Conservation (phyloP, 2,329 filamentous ascomycete species). For the Phoma sp. region DNA sequence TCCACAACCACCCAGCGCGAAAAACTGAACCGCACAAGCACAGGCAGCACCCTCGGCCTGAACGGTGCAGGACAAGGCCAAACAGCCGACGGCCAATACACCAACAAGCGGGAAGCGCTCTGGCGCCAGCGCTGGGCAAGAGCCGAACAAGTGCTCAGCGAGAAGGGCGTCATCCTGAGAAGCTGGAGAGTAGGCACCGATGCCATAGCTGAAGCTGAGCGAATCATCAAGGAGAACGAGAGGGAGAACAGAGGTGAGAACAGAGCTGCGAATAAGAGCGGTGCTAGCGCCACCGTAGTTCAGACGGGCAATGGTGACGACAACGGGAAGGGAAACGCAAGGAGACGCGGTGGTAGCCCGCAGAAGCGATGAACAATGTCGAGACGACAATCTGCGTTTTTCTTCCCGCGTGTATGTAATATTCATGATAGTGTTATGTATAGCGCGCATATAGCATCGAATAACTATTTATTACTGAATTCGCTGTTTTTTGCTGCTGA, state of each 20-base stretch:
- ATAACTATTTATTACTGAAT: background rate
- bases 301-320: constrained; percentile 1
- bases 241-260: constrained; percentile 9
- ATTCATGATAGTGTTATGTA: background rate
- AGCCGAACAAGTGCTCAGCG: constrained; percentile 69
- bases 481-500: no score
- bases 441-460: background rate
- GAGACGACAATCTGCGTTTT: no score
- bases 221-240: constrained; percentile 60
- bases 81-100: constrained; percentile 30
- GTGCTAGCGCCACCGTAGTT: background rate
- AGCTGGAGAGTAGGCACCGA: constrained; percentile 77
- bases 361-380: no score
- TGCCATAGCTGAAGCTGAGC: constrained; percentile 69
- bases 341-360: background rate
- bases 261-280: constrained; percentile 7
- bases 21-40: constrained; percentile 33
- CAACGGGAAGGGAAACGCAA: background rate
- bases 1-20: constrained; percentile 33
- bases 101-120: constrained; percentile 73
- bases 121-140: constrained; percentile 73
- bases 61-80: constrained; percentile 24
- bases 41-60: constrained; percentile 30
- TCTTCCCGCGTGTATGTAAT: no score
- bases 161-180: constrained; percentile 70